These are phyloP conservation scores for Ailanthus altissimus DNA, from an alignment of 345 rosid species.

Conservation along the genomic window DNA sequence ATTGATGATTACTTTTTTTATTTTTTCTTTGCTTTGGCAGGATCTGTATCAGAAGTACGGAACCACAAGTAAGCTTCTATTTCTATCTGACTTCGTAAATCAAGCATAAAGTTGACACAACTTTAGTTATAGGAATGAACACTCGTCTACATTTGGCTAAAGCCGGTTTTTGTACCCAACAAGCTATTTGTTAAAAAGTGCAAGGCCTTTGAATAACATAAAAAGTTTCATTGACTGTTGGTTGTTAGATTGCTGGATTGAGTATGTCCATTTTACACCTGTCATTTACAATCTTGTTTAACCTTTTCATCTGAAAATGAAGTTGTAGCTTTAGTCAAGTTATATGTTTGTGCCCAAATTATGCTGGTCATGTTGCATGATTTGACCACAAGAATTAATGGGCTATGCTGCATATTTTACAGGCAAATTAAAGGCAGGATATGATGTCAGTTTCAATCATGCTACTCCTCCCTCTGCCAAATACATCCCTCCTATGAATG, in stretches of 20 bases:
- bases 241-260: background rate
- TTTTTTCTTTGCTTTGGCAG: constrained; percentile 42
- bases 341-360: background rate
- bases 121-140: background rate
- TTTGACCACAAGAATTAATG: constrained; percentile 28
- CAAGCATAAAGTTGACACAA: background rate
- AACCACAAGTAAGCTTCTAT: constrained; percentile 50
- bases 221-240: background rate
- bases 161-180: background rate
- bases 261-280: background rate
- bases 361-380: background rate
- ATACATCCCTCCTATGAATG: constrained; percentile 38
- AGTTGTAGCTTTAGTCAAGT: background rate
- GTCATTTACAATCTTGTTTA: background rate
- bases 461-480: constrained; percentile 32
- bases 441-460: constrained; percentile 27
- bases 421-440: constrained; percentile 61
- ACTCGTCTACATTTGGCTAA: background rate
- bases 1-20: constrained; percentile 13
- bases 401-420: constrained; percentile 23
- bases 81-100: constrained; percentile 7
- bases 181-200: background rate
- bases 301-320: background rate
- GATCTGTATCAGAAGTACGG: constrained; percentile 76
- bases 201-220: background rate